Base-by-base conservation (phyloP, 805 yeast genomes). In the Schwanniomyces polymorphus region DNA sequence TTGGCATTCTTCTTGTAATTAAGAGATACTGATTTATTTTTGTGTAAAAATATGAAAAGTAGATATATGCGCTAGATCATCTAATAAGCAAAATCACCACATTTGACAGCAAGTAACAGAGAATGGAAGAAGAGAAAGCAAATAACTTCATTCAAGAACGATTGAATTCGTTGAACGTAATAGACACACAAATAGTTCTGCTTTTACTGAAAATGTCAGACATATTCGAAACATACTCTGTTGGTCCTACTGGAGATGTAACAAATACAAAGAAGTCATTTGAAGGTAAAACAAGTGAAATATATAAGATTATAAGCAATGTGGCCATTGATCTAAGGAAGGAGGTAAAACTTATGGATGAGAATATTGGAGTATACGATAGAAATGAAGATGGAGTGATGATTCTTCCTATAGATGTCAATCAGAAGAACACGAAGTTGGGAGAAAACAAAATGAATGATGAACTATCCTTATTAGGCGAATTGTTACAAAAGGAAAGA, bases 401-500 rank as follows among this genome's bases (percentile, higher is more conserved):
- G 68, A 78, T 87, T 34, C 69, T 87, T 25, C 94, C 96, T 1
- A 76, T 86, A 2, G 75, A 78, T 37, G 79, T 87, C 21, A 86
- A 84, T 43, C 84, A 84, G 52, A 85, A 85, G 67, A 88, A 90
- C 29, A 80, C 88, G 5, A 76, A 79, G 68, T 76, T 85, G 26
- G 90, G 91, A 2, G 68, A 70, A 34, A 76, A 70, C 52, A 85
- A 86, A 60, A 68, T 86, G 42, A 65, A 70, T 8, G 75, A 74
- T 38, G 82, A 81, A 54, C 49, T 82, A 44, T 47, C 41, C 28
- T 54, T 54, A 14, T 51, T 58, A 50, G 46, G 51, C 17, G 45
- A 38, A 5, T 39, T 5, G 27, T 31, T 38, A 33, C 18, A 43
- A 42, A 41, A 29, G 27, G 35, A 44, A 28, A 14, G 28, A 50